These are phyloP conservation scores for Physcia stellaris DNA, from an alignment of 495 filamentous ascomycete genomes.

Conservation along the genomic window DNA sequence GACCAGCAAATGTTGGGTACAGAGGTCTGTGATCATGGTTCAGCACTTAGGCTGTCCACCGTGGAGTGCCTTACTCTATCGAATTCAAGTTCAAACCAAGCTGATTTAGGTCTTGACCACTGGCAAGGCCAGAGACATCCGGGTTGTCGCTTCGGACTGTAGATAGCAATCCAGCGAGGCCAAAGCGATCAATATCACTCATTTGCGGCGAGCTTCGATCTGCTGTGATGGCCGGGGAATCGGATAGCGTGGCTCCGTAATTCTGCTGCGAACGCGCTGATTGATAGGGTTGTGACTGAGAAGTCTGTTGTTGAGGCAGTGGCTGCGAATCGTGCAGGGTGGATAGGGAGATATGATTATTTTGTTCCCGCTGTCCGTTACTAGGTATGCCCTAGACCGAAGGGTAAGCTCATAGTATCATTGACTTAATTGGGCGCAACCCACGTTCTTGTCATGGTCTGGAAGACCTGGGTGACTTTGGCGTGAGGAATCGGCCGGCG, in stretches of 20 bases:
- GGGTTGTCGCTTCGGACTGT: conserved; percentile 68
- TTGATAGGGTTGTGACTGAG: conserved; percentile 5
- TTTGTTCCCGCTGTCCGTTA: conserved; percentile 9
- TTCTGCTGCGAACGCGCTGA: conserved; percentile 6
- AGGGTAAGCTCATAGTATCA: too few relatives aligned
- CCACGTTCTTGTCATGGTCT: conserved; percentile 21
- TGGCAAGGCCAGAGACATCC: conserved; percentile 59
- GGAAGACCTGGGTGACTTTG: conserved; percentile 11
- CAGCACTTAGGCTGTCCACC: conserved; percentile 8
- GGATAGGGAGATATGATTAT: conserved; percentile 3
- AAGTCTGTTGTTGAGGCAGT: conserved; percentile 23
- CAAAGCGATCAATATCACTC: conserved; percentile 67
- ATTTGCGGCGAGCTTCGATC: conserved; percentile 50
- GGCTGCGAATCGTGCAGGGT: conserved; percentile 13
- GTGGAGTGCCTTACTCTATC: conserved; percentile 45
- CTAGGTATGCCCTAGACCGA: too few relatives aligned
- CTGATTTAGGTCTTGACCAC: conserved; percentile 63
- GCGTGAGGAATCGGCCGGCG: conserved; percentile 18
- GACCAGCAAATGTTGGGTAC: conserved; percentile 51
- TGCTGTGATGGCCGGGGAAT: conserved; percentile 25
- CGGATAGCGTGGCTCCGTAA: conserved; percentile 22
- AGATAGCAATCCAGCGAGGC: conserved; percentile 62
- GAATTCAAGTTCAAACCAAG: conserved; percentile 71
- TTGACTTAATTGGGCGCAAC: too few relatives aligned
- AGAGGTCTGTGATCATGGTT: conserved; percentile 31